Conservation (phyloP, 2,329 filamentous ascomycete species). For the Penicillium sp. region DNA sequence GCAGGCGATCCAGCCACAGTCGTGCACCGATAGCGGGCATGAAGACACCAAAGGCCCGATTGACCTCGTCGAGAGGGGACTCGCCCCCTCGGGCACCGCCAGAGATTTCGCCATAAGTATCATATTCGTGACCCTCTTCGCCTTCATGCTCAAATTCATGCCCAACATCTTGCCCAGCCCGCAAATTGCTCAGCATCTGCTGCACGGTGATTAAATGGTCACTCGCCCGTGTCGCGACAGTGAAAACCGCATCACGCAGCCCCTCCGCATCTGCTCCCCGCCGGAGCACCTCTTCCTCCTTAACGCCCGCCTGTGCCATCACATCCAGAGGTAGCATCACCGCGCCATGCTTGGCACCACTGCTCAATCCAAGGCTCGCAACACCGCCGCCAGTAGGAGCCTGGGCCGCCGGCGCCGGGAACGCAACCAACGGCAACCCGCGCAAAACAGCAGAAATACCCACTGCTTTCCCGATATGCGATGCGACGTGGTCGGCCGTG, state of each 20-base stretch:
- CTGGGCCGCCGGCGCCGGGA: constrained; percentile 61
- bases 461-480: constrained; percentile 89
- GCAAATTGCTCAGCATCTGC: constrained; percentile 82
- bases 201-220: constrained; percentile 92
- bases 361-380: constrained; percentile 35
- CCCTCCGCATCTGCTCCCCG: constrained; percentile 74
- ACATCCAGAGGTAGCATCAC: constrained; percentile 83
- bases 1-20: constrained; percentile 73
- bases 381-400: constrained; percentile 50
- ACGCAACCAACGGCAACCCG: constrained; percentile 83
- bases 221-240: constrained; percentile 87
- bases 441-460: constrained; percentile 85
- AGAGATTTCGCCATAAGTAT: constrained; percentile 34
- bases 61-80: constrained; percentile 51
- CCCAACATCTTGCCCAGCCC: constrained; percentile 68
- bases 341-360: constrained; percentile 54
- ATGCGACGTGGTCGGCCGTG: constrained; percentile 86
- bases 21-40: constrained; percentile 75
- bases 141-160: constrained; percentile 87
- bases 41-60: constrained; percentile 72
- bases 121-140: constrained; percentile 65
- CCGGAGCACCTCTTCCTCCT: constrained; percentile 86
- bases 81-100: constrained; percentile 16
- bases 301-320: constrained; percentile 76
- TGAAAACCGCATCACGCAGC: constrained; percentile 84